These are phyloP conservation scores for Harringtonia lauricola DNA, from an alignment of 2,329 filamentous ascomycete species.

Conservation along the genomic window DNA sequence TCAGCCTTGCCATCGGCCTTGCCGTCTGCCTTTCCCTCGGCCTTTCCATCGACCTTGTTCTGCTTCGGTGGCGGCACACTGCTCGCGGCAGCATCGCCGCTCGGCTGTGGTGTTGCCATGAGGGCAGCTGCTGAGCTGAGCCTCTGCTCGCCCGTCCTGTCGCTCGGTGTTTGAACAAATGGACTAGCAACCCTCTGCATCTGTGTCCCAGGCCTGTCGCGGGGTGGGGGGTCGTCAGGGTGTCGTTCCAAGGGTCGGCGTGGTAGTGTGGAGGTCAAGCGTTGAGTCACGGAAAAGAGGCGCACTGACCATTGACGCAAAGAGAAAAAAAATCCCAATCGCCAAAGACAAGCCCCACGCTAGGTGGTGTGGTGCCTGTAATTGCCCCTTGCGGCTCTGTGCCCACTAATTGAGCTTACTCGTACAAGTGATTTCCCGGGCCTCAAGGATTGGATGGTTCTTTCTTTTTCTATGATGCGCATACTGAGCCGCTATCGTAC, in stretches of 20 bases:
- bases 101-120: constrained; percentile 3
- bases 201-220: no score
- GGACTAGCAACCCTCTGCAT: no score
- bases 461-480: no score
- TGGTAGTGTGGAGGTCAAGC: not conserved
- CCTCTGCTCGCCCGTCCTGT: no score
- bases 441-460: not conserved
- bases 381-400: not conserved
- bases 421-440: no score
- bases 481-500: not conserved
- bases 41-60: not conserved
- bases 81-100: not conserved
- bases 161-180: no score
- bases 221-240: no score
- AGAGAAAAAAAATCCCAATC: no score
- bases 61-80: not conserved
- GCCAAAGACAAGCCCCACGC: not conserved
- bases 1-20: not conserved
- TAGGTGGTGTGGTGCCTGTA: not conserved
- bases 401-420: no score
- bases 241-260: no score
- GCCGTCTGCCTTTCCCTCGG: not conserved
- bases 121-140: not conserved
- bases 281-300: not conserved
- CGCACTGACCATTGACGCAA: no score